phyloP scores from a whole-genome alignment of 257 asterid species.

The Capsicum chinense region DNA sequence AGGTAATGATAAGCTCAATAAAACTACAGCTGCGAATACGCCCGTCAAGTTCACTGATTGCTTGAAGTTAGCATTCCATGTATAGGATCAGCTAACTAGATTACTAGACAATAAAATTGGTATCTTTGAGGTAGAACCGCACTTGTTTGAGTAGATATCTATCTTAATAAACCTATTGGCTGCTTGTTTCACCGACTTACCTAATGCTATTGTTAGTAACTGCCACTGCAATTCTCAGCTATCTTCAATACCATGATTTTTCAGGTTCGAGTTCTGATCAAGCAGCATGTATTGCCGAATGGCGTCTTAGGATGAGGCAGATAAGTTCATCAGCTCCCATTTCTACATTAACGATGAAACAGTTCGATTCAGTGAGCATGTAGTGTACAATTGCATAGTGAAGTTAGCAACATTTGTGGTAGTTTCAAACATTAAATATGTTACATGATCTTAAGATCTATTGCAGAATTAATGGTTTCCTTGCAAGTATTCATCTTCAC shows the following conservation, averaged over 20 bases:
- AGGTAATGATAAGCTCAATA: too few relatives aligned
- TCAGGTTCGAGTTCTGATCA: conserved; percentile 32
- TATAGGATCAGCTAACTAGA: conserved; percentile 25
- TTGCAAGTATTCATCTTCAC: background rate
- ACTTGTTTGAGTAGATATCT: conserved; percentile 15
- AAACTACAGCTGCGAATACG: too few relatives aligned
- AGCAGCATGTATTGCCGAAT: conserved; percentile 41
- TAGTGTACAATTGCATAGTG: background rate
- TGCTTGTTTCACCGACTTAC: background rate
- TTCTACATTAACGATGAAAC: background rate
- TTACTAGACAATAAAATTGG: conserved; percentile 29
- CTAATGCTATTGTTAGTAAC: conserved; percentile 36
- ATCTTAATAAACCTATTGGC: background rate
- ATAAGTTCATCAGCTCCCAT: background rate
- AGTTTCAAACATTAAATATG: background rate
- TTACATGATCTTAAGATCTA: background rate
- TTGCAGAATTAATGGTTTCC: background rate
- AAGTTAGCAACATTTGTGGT: background rate
- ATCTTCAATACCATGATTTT: conserved; percentile 43
- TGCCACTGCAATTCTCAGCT: conserved; percentile 43
- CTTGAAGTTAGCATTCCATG: too few relatives aligned
- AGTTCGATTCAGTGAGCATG: background rate
- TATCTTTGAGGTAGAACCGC: conserved; percentile 32
- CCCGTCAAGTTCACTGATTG: too few relatives aligned
- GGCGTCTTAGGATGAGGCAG: conserved; percentile 40